Percentiles rank a stretch among this genome's conserved stretches.
phyloP scores from a whole-genome alignment of 306 rosid genomes.

The Cucurbita argyrosperma region DNA sequence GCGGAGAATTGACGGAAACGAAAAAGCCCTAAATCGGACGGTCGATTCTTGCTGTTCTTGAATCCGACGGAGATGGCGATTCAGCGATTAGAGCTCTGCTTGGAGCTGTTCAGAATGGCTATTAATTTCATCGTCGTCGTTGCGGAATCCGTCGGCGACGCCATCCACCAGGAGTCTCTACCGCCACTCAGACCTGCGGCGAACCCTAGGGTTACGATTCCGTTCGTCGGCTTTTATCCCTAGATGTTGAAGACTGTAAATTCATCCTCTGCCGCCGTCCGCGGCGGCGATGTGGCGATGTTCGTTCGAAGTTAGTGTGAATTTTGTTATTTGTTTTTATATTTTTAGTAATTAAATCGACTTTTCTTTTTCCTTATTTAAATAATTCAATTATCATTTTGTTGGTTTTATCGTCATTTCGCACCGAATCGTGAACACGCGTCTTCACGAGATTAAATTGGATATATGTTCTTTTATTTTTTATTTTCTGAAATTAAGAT shows the following conservation, averaged over 20 bases:
- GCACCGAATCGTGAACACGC: too few species aligned
- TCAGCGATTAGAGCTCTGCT: slow-evolving; percentile 44
- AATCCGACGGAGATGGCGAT: slow-evolving; percentile 30
- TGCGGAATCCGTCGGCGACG: slow-evolving; percentile 44
- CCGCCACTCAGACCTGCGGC: background rate
- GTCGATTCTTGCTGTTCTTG: background rate
- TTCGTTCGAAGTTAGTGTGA: background rate
- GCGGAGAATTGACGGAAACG: background rate
- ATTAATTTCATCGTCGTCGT: slow-evolving; percentile 49
- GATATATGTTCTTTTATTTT: too few species aligned
- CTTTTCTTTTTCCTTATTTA: too few species aligned
- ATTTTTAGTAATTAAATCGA: background rate
- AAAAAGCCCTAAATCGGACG: background rate
- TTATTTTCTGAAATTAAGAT: too few species aligned
- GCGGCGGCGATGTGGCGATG: background rate
- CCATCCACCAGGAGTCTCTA: slow-evolving; percentile 29
- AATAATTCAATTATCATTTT: background rate
- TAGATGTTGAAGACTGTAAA: background rate
- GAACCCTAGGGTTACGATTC: slow-evolving; percentile 9
- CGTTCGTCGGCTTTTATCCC: slow-evolving; percentile 47
- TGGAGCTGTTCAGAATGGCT: slow-evolving; percentile 45
- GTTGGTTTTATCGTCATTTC: background rate
- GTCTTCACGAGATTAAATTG: too few species aligned
- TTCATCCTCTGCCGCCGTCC: background rate
- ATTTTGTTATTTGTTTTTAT: background rate